Evolutionary conservation across 2,329 filamentous ascomycete genomes (phyloP).

Genomic region (Lasiodiplodia gonubiensis): DNA sequence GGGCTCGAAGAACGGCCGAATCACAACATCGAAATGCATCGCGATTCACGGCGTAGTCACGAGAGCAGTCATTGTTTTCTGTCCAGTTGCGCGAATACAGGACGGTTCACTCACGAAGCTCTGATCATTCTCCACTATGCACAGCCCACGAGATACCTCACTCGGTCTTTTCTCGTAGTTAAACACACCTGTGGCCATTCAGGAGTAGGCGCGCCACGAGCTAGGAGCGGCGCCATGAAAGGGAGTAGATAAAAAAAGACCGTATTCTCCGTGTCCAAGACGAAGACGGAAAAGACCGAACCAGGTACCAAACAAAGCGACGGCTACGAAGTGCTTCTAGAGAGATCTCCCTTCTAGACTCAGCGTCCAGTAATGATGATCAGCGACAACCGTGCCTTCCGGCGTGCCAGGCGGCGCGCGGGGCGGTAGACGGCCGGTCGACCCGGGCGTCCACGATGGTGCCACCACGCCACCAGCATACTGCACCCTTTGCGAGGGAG

Average conservation of each 20-base stretch:
- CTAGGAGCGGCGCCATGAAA: not conserved
- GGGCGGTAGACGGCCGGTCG: constrained; percentile 11
- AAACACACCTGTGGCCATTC: not conserved
- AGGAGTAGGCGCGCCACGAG: not conserved
- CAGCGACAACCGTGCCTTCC: constrained; percentile 7
- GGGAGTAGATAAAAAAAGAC: not conserved
- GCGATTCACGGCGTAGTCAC: constrained; percentile 9
- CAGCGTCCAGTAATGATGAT: constrained; percentile 6
- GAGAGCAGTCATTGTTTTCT: not conserved
- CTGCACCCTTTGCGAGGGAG: not conserved
- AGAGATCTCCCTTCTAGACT: not conserved
- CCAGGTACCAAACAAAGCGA: not conserved
- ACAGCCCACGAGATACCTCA: not conserved
- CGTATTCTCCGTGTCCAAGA: not conserved
- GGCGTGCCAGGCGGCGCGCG: constrained; percentile 11
- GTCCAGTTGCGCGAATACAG: not conserved
- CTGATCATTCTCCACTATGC: constrained; percentile 5
- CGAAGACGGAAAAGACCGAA: constrained; percentile 2
- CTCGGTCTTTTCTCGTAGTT: not conserved
- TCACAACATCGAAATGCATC: not conserved
- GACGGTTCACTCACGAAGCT: constrained; percentile 7
- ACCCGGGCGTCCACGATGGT: constrained; percentile 2
- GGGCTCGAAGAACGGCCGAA: constrained; percentile 13
- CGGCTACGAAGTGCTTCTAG: not conserved
- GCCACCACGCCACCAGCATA: constrained; percentile 12